Percentiles rank a stretch among this genome's conserved stretches.
These are phyloP conservation scores for Kuraishia cidri DNA, from an alignment of 805 yeast genomes.

Conservation along the genomic window DNA sequence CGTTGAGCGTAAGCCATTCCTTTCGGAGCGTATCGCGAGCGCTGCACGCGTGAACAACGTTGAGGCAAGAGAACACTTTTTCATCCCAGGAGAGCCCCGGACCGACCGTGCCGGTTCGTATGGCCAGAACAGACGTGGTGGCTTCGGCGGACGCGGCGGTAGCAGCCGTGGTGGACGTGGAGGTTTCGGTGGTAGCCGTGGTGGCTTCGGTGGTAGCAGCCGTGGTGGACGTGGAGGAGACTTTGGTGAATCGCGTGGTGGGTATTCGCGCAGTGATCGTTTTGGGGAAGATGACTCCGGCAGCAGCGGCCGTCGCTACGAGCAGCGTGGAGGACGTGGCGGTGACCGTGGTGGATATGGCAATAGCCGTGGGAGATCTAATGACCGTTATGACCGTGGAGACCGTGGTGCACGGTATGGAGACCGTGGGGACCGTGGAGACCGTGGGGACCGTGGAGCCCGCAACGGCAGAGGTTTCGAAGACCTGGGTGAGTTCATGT, in stretches of 20 bases:
- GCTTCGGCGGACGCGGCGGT: conserved; percentile 6
- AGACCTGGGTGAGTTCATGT: too few species aligned
- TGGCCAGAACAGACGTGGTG: conserved; percentile 5
- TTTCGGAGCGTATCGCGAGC: conserved; percentile 11
- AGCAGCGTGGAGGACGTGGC: too few species aligned
- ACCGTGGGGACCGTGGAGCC: too few species aligned
- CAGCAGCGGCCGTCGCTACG: too few species aligned
- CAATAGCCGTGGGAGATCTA: conserved; percentile 1
- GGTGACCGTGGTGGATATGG: conserved; percentile 1
- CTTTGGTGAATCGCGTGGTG: neutral
- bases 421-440: too few species aligned
- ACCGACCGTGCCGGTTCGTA: conserved; percentile 5
- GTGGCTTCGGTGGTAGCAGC: conserved; percentile 1
- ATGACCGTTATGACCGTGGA: too few species aligned
- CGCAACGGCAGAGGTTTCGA: too few species aligned
- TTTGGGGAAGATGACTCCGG: neutral
- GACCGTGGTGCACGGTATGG: too few species aligned
- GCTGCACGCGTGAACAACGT: conserved; percentile 16
- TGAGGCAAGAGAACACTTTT: conserved; percentile 16
- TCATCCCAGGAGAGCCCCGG: conserved; percentile 19
- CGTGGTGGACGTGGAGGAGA: too few species aligned
- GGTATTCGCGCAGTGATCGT: neutral
- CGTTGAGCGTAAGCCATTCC: conserved; percentile 10
- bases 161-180: conserved; percentile 7
- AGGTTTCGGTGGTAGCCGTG: conserved; percentile 4